Evolutionary conservation across 2,329 filamentous ascomycete species (phyloP).

Genomic region (Alternaria longipes): DNA sequence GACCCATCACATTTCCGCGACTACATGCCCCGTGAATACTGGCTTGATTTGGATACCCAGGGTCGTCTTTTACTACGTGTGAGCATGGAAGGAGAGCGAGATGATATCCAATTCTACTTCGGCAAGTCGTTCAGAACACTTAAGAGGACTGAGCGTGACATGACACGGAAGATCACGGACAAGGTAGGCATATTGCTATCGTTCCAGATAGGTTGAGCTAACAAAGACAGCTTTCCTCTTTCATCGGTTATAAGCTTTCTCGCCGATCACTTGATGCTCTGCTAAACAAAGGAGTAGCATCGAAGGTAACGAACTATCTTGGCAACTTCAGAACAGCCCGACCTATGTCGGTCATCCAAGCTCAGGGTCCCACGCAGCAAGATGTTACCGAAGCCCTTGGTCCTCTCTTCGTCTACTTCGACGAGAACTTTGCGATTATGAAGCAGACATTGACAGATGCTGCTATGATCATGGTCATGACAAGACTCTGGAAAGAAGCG

Average conservation of each 20-base stretch:
- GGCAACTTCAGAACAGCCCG: constrained; percentile 66
- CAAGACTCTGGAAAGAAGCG: constrained; percentile 96
- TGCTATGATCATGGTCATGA: constrained; percentile 99
- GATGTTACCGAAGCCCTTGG: constrained; percentile 84
- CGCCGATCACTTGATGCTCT: constrained; percentile 79
- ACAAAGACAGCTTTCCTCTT: constrained; percentile 76
- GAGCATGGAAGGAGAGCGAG: constrained; percentile 97
- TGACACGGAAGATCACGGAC: constrained; percentile 97
- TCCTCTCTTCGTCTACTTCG: constrained; percentile 91
- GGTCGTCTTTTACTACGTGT: constrained; percentile 88
- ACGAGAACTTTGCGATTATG: constrained; percentile 99
- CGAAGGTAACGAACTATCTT: constrained; percentile 67
- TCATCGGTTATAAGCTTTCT: constrained; percentile 90
- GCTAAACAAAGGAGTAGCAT: constrained; percentile 75
- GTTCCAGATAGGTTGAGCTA: constrained; percentile 9
- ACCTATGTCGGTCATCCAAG: constrained; percentile 59
- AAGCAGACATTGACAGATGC: constrained; percentile 93
- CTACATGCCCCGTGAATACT: constrained; percentile 94
- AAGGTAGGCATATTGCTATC: constrained; percentile 69
- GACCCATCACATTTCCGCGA: constrained; percentile 97
- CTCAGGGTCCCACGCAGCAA: constrained; percentile 69
- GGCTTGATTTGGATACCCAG: constrained; percentile 96
- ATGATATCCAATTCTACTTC: constrained; percentile 99
- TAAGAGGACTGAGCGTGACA: constrained; percentile 95
- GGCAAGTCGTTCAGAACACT: constrained; percentile 95